phyloP scores from a whole-genome alignment of 345 rosid genomes.

The Rhodomyrtus tomentosa region DNA sequence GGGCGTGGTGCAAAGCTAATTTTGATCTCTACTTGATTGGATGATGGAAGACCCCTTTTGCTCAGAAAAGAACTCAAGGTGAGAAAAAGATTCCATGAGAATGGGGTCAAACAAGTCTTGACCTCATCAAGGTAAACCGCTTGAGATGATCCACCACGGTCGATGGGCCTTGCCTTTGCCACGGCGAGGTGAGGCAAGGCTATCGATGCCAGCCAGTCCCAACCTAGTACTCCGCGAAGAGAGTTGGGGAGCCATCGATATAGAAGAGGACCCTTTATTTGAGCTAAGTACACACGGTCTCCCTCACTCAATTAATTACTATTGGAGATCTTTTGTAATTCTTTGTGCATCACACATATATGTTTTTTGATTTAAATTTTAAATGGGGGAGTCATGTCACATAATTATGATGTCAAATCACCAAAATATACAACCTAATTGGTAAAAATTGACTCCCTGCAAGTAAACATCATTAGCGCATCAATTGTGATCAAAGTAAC shows the following conservation, averaged over 20 bases:
- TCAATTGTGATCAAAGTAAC: neutral
- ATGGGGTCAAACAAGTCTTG: neutral
- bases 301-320: too few relatives aligned
- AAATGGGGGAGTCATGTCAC: neutral
- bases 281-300: neutral
- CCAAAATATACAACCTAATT: neutral
- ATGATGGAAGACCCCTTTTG: neutral
- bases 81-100: neutral
- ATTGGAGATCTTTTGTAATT: neutral
- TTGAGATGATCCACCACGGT: neutral
- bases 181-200: neutral
- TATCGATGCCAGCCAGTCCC: neutral
- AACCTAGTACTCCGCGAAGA: neutral
- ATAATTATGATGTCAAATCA: neutral
- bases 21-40: neutral
- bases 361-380: neutral
- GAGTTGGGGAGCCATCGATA: neutral
- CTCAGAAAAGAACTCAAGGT: neutral
- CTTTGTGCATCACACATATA: neutral
- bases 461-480: neutral
- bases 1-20: neutral
- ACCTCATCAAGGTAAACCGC: neutral
- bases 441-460: neutral
- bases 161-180: neutral
- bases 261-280: neutral